Evolutionary conservation across 208 protist species (phyloP).

Genomic region (Vickermania spadyakhi): DNA sequence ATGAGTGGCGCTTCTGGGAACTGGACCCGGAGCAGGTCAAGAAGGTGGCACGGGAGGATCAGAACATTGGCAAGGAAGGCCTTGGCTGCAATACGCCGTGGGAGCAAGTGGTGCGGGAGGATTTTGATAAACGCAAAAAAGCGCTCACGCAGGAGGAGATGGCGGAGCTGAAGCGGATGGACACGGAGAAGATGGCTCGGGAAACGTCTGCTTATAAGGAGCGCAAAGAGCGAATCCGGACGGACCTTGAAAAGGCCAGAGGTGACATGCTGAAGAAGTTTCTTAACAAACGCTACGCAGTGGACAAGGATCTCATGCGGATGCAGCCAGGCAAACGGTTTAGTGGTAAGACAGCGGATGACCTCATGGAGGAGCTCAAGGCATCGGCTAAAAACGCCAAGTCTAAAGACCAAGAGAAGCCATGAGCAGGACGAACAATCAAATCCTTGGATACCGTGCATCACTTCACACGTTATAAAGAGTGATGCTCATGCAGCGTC

Average conservation of each 20-base stretch:
- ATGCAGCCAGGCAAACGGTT: conserved; percentile 83
- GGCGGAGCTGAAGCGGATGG: conserved; percentile 90
- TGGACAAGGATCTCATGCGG: conserved; percentile 89
- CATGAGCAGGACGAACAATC: background rate
- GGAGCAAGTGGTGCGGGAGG: conserved; percentile 86
- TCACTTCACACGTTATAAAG: too few relatives aligned
- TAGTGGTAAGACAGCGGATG: conserved; percentile 79
- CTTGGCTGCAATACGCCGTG: conserved; percentile 77
- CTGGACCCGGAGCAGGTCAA: conserved; percentile 90
- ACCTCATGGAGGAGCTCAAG: conserved; percentile 80
- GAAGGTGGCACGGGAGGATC: conserved; percentile 82
- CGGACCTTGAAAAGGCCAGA: conserved; percentile 83
- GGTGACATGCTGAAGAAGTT: conserved; percentile 91
- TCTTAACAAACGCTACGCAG: conserved; percentile 85
- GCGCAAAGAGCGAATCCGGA: conserved; percentile 83
- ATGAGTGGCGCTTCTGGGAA: conserved; percentile 90
- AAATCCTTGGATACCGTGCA: too few relatives aligned
- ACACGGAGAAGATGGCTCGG: conserved; percentile 86
- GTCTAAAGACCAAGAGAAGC: background rate
- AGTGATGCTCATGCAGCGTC: too few relatives aligned
- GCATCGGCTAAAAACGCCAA: conserved; percentile 26
- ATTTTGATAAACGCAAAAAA: conserved; percentile 90
- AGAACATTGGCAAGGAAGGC: conserved; percentile 82
- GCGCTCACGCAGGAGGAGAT: conserved; percentile 89
- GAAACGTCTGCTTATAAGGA: conserved; percentile 88